These are phyloP conservation scores for Hirschfeldia incana DNA, from an alignment of 345 rosid genomes.

Conservation along the genomic window DNA sequence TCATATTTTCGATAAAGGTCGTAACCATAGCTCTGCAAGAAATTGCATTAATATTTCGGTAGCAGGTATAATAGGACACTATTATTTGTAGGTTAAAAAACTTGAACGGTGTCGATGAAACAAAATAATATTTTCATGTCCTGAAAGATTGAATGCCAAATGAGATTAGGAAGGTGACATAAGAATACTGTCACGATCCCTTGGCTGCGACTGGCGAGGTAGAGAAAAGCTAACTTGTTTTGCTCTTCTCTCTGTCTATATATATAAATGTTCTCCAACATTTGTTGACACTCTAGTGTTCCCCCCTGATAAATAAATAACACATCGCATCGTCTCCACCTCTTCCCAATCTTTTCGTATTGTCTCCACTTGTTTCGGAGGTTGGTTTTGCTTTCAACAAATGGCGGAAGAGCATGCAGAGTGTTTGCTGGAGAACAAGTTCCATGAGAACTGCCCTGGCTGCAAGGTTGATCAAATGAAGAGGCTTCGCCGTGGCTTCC, in stretches of 20 bases:
- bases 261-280: background rate
- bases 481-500: constrained; percentile 56
- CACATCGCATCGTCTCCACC: constrained; percentile 15
- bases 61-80: background rate
- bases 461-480: constrained; percentile 71
- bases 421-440: constrained; percentile 56
- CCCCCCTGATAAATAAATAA: background rate
- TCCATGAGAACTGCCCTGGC: constrained; percentile 76
- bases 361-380: background rate
- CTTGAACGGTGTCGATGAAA: background rate
- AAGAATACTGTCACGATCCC: background rate
- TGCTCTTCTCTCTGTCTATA: background rate
- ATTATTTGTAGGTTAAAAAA: background rate
- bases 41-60: background rate
- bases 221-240: constrained; percentile 8
- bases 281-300: background rate
- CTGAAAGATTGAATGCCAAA: background rate
- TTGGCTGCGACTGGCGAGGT: background rate
- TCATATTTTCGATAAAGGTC: background rate
- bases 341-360: background rate
- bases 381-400: background rate
- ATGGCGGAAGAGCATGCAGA: constrained; percentile 46
- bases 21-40: background rate
- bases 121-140: background rate
- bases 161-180: background rate